Base-by-base conservation (phyloP, 2,329 filamentous ascomycete genomes). In the Neonectria neomacrospora region DNA sequence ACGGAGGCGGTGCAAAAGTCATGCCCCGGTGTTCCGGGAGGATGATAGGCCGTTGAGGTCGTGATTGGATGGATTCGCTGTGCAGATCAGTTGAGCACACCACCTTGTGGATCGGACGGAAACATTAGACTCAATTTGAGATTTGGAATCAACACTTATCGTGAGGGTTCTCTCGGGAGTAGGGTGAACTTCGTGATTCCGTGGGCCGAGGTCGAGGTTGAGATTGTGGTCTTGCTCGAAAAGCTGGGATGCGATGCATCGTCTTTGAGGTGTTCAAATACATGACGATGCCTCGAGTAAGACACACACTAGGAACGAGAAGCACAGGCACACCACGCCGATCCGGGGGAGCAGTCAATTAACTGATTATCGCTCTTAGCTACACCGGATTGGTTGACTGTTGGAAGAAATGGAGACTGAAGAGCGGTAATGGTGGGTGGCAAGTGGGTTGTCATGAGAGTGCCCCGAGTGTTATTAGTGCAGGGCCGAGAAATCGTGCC, bases 1-100 rank as follows among this genome's bases (percentile, higher is more conserved):
- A 44, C 18, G 50, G 60, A 54, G 60, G 60, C 60, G 23, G 60
- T 63, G 60, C 60, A 63, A 63, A 54, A 39, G 60, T 63, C 60
- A 63, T 50, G 60, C n/a, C 54, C 16, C 39, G 42, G n/a, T 37
- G 39, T 42, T 53, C 52, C 54, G 30, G 22, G 26, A 22, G 50
- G 18, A 34, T 18, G 32, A 18, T 53, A 32, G 50, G 30, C 18
- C 20, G 52, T 16, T 22, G 11, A 23, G 42, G 10, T 28, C 28
- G 45, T 52, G 56, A 44, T 59, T 54, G 47, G 47, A 20, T 22
- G 28, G 10, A 20, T 30, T 37, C n/a, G 22, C 9, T 28, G 9
- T n/a, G 39, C 32, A 32, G 20, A 14, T 58, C 22, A 22, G 28
- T 32, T 44, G 48, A 34, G 23, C 44, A 51, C 50, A 52, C 60